Conservation (phyloP, 2,329 filamentous ascomycete species). For the Colletotrichum sojae region DNA sequence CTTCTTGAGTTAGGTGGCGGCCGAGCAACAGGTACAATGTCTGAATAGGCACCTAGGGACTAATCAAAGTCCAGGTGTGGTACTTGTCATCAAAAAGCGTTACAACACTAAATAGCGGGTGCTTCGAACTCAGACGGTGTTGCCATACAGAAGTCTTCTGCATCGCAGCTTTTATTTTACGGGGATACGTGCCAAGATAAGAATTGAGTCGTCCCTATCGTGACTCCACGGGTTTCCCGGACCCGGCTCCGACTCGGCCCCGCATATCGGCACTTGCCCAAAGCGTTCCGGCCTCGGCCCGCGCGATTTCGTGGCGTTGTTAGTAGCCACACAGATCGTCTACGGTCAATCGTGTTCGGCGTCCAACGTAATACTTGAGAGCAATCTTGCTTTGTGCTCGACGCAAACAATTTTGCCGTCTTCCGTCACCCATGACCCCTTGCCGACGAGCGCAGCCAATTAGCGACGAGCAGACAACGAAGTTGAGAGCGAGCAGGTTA, state of each 20-base stretch:
- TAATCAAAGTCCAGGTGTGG: too few species aligned
- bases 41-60: too few species aligned
- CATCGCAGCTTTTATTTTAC: not conserved
- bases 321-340: not conserved
- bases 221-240: not conserved
- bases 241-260: conserved; percentile 11
- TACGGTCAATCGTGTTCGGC: not conserved
- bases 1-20: too few species aligned
- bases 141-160: too few species aligned
- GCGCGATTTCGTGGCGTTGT: conserved; percentile 4
- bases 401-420: conserved; percentile 22
- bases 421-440: not conserved
- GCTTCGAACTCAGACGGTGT: too few species aligned
- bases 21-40: too few species aligned
- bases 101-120: too few species aligned
- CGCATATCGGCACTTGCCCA: not conserved
- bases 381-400: conserved; percentile 4
- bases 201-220: not conserved
- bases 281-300: conserved; percentile 8
- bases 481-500: not conserved
- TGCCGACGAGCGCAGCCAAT: not conserved
- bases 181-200: not conserved
- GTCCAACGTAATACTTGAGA: not conserved
- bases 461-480: not conserved
- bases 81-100: too few species aligned